Evolutionary conservation across 768 basidiomycete species (phyloP).

Genomic region (Gyrodon lividus): DNA sequence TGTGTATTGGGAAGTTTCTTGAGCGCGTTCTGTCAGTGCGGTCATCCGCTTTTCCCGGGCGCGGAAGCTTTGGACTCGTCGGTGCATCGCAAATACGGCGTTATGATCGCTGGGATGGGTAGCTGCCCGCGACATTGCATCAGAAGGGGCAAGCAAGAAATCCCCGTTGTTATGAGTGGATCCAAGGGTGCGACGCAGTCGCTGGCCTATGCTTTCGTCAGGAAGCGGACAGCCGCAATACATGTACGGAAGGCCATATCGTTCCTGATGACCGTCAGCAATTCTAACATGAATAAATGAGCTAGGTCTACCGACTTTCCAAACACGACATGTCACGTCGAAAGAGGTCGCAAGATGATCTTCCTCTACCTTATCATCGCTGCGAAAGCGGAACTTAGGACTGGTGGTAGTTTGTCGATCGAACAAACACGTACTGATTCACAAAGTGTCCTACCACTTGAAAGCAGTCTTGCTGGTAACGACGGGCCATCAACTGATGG

Average conservation of each 20-base stretch:
- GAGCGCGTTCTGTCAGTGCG: no score
- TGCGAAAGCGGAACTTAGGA: slow-evolving; percentile 11
- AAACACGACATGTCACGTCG: slow-evolving; percentile 46
- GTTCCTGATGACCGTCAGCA: slow-evolving; percentile 25
- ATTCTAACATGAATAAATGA: no score
- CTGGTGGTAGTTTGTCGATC: not conserved
- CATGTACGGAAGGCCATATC: slow-evolving; percentile 51
- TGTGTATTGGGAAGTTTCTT: no score
- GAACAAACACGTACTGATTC: slow-evolving; percentile 44
- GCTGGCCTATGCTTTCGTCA: slow-evolving; percentile 44
- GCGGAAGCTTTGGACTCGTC: not conserved
- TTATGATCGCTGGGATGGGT: not conserved
- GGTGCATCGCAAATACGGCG: no score
- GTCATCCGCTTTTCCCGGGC: not conserved
- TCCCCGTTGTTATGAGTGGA: no score
- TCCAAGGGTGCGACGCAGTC: slow-evolving; percentile 29
- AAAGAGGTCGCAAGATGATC: slow-evolving; percentile 38
- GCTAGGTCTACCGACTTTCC: slow-evolving; percentile 34
- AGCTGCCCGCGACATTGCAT: no score
- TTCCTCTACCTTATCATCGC: slow-evolving; percentile 51
- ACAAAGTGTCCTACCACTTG: slow-evolving; percentile 41
- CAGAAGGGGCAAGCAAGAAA: no score
- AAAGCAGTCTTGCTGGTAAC: slow-evolving; percentile 42
- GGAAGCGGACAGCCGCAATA: slow-evolving; percentile 56
- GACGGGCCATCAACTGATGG: slow-evolving; percentile 48